These are phyloP conservation scores for Bjerkandera adusta DNA, from an alignment of 1,284 basidiomycete genomes.

Conservation along the genomic window DNA sequence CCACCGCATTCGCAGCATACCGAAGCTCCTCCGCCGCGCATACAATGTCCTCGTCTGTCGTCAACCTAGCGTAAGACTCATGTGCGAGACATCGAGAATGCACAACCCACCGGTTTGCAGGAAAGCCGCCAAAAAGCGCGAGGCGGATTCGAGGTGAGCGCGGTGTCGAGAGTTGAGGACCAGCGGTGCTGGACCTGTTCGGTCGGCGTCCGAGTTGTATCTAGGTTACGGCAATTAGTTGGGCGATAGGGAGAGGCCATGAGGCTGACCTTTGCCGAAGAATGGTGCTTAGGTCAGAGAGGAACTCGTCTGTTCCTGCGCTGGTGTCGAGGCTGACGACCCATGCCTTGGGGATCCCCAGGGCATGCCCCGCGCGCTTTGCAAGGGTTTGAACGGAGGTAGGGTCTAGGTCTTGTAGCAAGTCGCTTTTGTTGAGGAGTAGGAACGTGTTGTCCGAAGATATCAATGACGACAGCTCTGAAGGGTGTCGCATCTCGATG, in stretches of 20 bases:
- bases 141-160: conserved; percentile 67
- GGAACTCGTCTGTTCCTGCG: conserved; percentile 54
- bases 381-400: conserved; percentile 7
- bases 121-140: conserved; percentile 66
- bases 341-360: conserved; percentile 41
- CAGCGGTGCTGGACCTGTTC: conserved; percentile 62
- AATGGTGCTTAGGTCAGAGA: conserved; percentile 51
- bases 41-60: conserved; percentile 70
- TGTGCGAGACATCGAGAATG: no score
- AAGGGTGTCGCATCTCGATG: conserved; percentile 44
- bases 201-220: conserved; percentile 17
- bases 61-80: no score
- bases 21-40: conserved; percentile 83
- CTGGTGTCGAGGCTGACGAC: conserved; percentile 60
- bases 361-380: conserved; percentile 9
- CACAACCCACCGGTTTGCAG: conserved; percentile 52
- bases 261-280: conserved; percentile 59
- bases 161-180: conserved; percentile 82
- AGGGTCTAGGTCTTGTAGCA: conserved; percentile 29
- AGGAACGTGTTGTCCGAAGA: conserved; percentile 51
- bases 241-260: no score
- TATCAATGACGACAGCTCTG: conserved; percentile 46
- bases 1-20: conserved; percentile 80
- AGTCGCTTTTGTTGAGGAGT: conserved; percentile 75
- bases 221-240: neutral